Evolutionary conservation across 306 rosid species (phyloP), one percentile per base, ranked within the genome.

Genomic region (Lagenaria siceraria): DNA sequence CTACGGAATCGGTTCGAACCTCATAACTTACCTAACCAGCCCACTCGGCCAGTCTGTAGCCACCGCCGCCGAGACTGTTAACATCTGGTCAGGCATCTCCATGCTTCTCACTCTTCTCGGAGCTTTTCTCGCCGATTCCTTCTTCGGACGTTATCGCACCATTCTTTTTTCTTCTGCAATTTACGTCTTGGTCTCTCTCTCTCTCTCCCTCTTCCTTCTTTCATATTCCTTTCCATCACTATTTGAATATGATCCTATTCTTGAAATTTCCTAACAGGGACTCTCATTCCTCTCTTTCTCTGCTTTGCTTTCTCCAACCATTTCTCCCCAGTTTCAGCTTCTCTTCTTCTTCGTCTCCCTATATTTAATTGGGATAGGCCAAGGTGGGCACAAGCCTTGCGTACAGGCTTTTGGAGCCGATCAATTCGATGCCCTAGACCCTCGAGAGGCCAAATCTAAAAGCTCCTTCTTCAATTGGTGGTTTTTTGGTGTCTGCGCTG

Each of bases 381-480:
- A 85, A 85, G 90, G 89, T 25, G 94, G 97, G 27, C 94, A 91
- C 66, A 91, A 91, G 88, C 97, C 97, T 11, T 91, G 94, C 68
- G 90, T 91, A 35, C 92, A 87, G 81, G 97, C 94, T 43, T 91
- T 91, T 21, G 97, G 93, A 65, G 97, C 94, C 1, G 97, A 87
- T 55, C 97, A 92, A 75, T 92, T 90, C 42, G 96, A 92, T 51
- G 87, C 75, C 13, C 31, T 72, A 10, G 75, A 92, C 68, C 87
- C 87, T 3, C 59, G 83, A 80, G 97, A 92, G 78, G 60, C 77
- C 78, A 86, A 78, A 53, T 91, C 87, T n/a, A 87, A 89, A 85
- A 81, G 93, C 87, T 84, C 97, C 22, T 92, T 92, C 86, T 92
- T 92, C 81, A 92, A 88, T 66, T 92, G 96, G 97, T 90, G 97